A percentile compares a stretch with the other conserved stretches of the same genome.
Conservation (phyloP, 129 eudicot species). For the Flaveria trinervia region DNA sequence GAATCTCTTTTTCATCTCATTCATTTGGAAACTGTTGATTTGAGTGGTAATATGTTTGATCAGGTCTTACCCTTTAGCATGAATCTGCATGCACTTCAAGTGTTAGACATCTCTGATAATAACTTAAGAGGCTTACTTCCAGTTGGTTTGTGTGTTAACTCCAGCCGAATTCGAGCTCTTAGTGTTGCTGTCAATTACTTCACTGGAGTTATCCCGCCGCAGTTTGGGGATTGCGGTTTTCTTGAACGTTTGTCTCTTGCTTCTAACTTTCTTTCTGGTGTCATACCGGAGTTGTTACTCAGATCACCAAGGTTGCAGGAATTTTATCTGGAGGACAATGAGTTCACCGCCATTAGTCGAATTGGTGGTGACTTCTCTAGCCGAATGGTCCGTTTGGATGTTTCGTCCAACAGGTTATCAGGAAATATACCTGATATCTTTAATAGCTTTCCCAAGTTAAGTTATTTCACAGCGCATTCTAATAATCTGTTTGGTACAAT, state of each 20-base stretch:
- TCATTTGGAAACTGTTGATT: constrained; percentile 31
- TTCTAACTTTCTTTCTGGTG: constrained; percentile 44
- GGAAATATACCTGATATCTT: constrained; percentile 67
- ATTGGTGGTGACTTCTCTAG: constrained; percentile 40
- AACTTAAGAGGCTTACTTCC: constrained; percentile 49
- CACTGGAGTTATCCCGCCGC: constrained; percentile 39
- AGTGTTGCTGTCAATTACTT: constrained; percentile 39
- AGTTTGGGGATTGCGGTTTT: constrained; percentile 42
- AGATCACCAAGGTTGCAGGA: constrained; percentile 35
- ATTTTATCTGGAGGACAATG: constrained; percentile 46
- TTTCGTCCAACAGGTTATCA: constrained; percentile 48
- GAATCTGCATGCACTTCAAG: constrained; percentile 47
- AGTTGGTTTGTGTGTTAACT: constrained; percentile 46
- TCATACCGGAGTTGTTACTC: constrained; percentile 49
- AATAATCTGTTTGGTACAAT: constrained; percentile 53
- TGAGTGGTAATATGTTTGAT: constrained; percentile 24
- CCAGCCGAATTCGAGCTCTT: constrained; percentile 40
- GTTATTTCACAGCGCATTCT: constrained; percentile 46
- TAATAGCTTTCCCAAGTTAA: constrained; percentile 37
- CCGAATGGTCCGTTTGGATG: constrained; percentile 44
- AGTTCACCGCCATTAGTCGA: constrained; percentile 22
- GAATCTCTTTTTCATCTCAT: constrained; percentile 42
- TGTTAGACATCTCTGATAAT: constrained; percentile 51
- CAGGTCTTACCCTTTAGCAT: constrained; percentile 42
- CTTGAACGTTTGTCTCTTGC: constrained; percentile 46